Evolutionary conservation across 2,329 filamentous ascomycete species (phyloP), one percentile per base, ranked within the genome.

Genomic region (Setomelanomma holmii): DNA sequence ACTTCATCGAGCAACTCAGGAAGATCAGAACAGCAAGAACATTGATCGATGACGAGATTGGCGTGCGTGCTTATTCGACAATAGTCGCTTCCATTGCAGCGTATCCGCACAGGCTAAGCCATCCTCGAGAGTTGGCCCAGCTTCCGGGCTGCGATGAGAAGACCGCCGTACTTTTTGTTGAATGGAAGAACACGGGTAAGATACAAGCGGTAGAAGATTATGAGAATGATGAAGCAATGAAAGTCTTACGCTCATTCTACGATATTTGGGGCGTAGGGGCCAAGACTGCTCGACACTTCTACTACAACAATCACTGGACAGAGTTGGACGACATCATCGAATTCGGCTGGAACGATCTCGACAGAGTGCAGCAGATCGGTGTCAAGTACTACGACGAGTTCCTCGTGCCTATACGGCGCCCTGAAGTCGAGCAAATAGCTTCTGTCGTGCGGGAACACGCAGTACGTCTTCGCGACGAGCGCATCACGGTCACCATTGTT

Each of bases 371-470:
- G 73, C 92, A 98, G 71, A 96, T 98, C 49, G 93, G 95, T 0
- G 80, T 97, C 39, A 98, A 98, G 71, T 97, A 87, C 75, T 96
- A 96, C 71, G 89, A 96, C 27, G 93, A 98, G 58, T 89, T 99
- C 49, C 78, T 84, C 40, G 75, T 82, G 14, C 86, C 84, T 12
- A 90, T 98, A 4, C 83, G 90, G 0, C 84, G 92, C 1, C 51
- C 68, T 0, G 92, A 98, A 72, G 89, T 91, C 0, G 87, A 91
- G 61, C 66, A 71, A 0, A 96, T 96, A 46, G 85, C 84, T 0
- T 65, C 76, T 4, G 78, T 81, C 1, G 82, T 97, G 14, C 80
- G 88, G 1, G 66, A 76, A 1, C 87, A 95, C 56, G 91, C 91
- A 1, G 84, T 86, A 40, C 76, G 72, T 16, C 80, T 93, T 1